Base-by-base conservation (phyloP, 768 basidiomycete species). In the Suillus sp. region DNA sequence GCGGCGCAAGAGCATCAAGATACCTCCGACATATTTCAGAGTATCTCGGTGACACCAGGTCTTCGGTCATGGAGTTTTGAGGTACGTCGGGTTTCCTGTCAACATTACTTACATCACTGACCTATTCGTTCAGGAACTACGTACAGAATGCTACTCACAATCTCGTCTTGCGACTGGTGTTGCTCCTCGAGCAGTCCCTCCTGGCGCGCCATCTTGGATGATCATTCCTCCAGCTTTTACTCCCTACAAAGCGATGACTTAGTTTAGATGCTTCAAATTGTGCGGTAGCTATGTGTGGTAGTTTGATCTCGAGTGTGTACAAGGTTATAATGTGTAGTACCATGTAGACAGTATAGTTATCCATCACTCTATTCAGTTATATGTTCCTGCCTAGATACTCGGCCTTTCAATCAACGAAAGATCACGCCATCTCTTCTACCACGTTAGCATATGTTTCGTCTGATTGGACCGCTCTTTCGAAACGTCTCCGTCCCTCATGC, bases 401-500 rank as follows among this genome's bases (percentile, higher is more conserved):
- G n/a, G 20, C 20, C 25, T 3, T n/a, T 18, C 10, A 1, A 37
- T 27, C 10, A 22, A 10, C 35, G 53, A 32, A 20, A 34, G 34
- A 30, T 74, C 69, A 90, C 56, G 83, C 90, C 69, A 91, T 75
- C 72, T 90, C 86, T 69, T 86, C 87, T 75, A 83, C 83, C 14
- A 77, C 79, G 32, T 69, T 74, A 54, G 75, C 77, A 70, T 81
- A 88, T 14, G 79, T 84, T 69, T 81, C 79, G 40, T 84, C 82
- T 43, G 79, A 83, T 61, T 86, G 84, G 64, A 83, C 71, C 70
- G 79, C 77, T 59, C 93, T 80, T 77, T 97, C 95, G 70, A 88
- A 95, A 66, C 83, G 78, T 70, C 95, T 80, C 70, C 96, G 78
- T 22, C 78, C 85, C 78, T 97, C 94, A 72, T 98, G 95, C 67